These are phyloP conservation scores for Penicillium sclerotiorum DNA, from an alignment of 2,329 filamentous ascomycete genomes.

Conservation along the genomic window DNA sequence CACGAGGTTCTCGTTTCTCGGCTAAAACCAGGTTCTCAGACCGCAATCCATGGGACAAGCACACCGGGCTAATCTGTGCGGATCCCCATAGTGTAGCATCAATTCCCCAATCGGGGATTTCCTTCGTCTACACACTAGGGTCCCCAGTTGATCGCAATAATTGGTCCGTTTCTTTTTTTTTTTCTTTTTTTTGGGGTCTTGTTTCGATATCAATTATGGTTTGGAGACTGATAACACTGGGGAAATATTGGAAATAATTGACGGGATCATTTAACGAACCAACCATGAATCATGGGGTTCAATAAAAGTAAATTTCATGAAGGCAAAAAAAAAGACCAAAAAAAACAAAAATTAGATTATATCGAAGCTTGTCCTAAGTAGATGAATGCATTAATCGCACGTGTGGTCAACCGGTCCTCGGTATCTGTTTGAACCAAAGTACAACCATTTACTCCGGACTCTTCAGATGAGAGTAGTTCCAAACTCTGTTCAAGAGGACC, in stretches of 20 bases:
- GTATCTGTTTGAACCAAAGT: background rate
- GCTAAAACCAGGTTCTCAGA: constrained; percentile 3
- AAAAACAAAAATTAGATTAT: background rate
- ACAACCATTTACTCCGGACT: no score
- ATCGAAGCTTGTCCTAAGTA: no score
- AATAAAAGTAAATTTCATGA: background rate
- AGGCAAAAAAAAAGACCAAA: background rate
- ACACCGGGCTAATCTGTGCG: background rate
- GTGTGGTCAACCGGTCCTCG: background rate
- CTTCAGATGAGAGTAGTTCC: no score
- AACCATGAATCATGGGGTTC: background rate
- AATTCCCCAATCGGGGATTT: constrained; percentile 6
- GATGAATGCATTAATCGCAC: background rate
- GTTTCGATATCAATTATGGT: no score
- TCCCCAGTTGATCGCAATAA: background rate
- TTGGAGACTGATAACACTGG: background rate
- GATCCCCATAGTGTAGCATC: background rate
- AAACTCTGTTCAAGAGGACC: constrained; percentile 3
- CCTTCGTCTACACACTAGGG: background rate
- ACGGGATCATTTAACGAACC: background rate
- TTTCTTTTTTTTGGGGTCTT: background rate
- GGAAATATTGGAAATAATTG: background rate
- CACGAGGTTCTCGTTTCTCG: constrained; percentile 1
- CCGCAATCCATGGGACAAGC: background rate
- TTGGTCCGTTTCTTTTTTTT: background rate